Base-by-base conservation (phyloP, 352 stramenopile genomes). In the Pythium phragmiticola region DNA sequence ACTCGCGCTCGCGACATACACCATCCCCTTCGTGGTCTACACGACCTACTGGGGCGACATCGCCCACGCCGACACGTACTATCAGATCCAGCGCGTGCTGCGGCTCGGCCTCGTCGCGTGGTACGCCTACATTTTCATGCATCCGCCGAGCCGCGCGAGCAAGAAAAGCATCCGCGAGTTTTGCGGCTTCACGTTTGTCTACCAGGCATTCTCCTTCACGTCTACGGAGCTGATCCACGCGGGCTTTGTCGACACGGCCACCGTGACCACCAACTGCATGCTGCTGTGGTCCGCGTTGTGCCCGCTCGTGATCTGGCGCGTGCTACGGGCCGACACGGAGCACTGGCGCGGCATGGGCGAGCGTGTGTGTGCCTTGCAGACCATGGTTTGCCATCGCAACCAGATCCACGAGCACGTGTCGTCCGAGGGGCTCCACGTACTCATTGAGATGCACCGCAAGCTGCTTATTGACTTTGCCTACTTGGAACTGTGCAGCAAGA, bases 401-500 rank as follows among this genome's bases (percentile, higher is more conserved):
- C 46, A 36, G n/a, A 46, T 66, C 14, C 36, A 69, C 47, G 66
- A 73, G 21, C 66, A 60, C 49, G 53, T 78, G 48, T 78, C 71
- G 21, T 59, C 71, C 7, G 41, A 67, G 3, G 77, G 87, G 6
- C 72, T 92, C n/a, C 76, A 88, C 57, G 69, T 90, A 50, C 63
- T 92, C 8, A 82, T 87, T 49, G 75, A 91, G 56, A 87, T 88
- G 75, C 72, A 90, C 49, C 78, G 77, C 34, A 84, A 87, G 57
- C 75, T 82, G 45, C 81, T 90, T 37, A 85, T 94, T 26, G 82
- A 94, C 62, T 94, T 92, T 59, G 77, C 77, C 2, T 70, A 88
- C 57, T 61, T 94, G 6, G 61, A 89, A 28, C 51, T 91, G 16
- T 54, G 78, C 39, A 63, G 65, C 4, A 68, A 78, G 43, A 88